phyloP scores from a whole-genome alignment of 495 filamentous ascomycete species.

The Cenococcum geophilum region DNA sequence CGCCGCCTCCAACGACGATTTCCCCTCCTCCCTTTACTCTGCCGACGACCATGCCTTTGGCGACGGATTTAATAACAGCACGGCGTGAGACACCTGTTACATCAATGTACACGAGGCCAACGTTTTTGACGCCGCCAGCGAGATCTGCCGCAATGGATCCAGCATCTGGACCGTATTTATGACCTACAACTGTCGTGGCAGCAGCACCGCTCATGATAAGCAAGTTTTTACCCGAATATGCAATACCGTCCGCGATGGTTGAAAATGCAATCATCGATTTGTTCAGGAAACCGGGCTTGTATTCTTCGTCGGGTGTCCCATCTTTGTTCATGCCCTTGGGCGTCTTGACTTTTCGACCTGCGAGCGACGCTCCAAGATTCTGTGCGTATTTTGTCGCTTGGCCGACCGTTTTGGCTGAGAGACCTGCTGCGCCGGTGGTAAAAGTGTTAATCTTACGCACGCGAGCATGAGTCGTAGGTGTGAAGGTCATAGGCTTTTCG shows the following conservation, averaged over 20 bases:
- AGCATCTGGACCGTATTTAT: slow-evolving; percentile 80
- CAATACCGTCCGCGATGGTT: slow-evolving; percentile 91
- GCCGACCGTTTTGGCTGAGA: slow-evolving; percentile 83
- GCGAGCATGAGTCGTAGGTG: slow-evolving; percentile 72
- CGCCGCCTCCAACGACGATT: slow-evolving; percentile 74
- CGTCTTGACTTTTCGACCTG: slow-evolving; percentile 55
- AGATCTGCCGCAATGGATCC: slow-evolving; percentile 64
- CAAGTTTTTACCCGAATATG: slow-evolving; percentile 70
- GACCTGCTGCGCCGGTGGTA: slow-evolving; percentile 64
- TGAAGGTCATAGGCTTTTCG: slow-evolving; percentile 77
- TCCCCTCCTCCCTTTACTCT: slow-evolving; percentile 77
- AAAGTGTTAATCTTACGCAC: slow-evolving; percentile 80
- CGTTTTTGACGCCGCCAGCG: slow-evolving; percentile 85
- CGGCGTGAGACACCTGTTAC: slow-evolving; percentile 82
- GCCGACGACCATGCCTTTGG: slow-evolving; percentile 98
- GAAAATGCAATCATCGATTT: slow-evolving; percentile 93
- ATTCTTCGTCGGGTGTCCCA: slow-evolving; percentile 53
- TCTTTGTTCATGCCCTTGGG: slow-evolving; percentile 56
- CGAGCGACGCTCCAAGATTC: slow-evolving; percentile 72
- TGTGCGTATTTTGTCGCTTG: slow-evolving; percentile 75
- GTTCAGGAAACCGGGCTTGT: slow-evolving; percentile 88
- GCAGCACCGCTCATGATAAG: slow-evolving; percentile 66
- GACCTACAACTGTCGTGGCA: slow-evolving; percentile 71
- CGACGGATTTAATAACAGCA: slow-evolving; percentile 85
- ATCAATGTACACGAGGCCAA: slow-evolving; percentile 96